Evolutionary conservation across 768 basidiomycete genomes (phyloP).

Genomic region (Leucogyrophana mollusca): DNA sequence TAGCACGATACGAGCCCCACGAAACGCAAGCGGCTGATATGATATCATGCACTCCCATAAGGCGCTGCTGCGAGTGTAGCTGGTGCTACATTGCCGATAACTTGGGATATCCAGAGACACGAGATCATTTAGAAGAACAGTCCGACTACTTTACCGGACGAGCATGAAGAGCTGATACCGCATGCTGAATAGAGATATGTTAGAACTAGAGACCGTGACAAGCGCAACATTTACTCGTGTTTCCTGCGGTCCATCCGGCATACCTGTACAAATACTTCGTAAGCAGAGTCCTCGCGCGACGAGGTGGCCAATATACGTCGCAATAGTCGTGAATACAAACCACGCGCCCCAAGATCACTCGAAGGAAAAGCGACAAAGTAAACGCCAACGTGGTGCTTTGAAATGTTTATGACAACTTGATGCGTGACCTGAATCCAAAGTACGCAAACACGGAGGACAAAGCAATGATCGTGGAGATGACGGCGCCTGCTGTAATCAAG

Average conservation of each 20-base stretch:
- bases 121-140: slow-evolving; percentile 79
- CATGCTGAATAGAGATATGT: slow-evolving; percentile 41
- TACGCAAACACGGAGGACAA: slow-evolving; percentile 73
- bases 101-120: slow-evolving; percentile 86
- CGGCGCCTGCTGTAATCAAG: no score
- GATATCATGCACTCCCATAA: slow-evolving; percentile 46
- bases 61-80: slow-evolving; percentile 83
- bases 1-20: slow-evolving; percentile 5
- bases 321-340: slow-evolving; percentile 79
- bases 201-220: not conserved
- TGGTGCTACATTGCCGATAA: slow-evolving; percentile 74
- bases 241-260: slow-evolving; percentile 77
- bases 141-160: slow-evolving; percentile 73
- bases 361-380: slow-evolving; percentile 69
- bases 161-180: slow-evolving; percentile 51
- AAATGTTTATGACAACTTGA: slow-evolving; percentile 85
- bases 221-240: slow-evolving; percentile 43
- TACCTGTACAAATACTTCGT: slow-evolving; percentile 27
- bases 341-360: slow-evolving; percentile 70
- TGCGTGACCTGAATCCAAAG: slow-evolving; percentile 68
- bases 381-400: slow-evolving; percentile 76
- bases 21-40: not conserved
- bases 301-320: slow-evolving; percentile 49
- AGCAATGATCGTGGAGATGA: slow-evolving; percentile 82
- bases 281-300: not conserved